These are phyloP conservation scores for Musa itinerans DNA, from an alignment of 176 grass and related monocot genomes.

Conservation along the genomic window DNA sequence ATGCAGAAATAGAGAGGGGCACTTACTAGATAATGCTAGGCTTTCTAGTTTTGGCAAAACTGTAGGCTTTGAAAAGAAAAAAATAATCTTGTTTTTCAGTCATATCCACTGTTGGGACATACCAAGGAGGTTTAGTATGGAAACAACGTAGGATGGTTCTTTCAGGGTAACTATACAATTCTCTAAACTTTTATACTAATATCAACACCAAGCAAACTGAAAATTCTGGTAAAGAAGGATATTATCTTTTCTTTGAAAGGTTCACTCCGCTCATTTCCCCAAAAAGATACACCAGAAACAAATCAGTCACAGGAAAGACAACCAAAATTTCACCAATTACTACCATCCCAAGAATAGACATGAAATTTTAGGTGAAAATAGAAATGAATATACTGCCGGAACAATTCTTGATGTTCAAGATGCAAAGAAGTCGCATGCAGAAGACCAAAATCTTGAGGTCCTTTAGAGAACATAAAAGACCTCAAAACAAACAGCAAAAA, in stretches of 20 bases:
- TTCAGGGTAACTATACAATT: neutral
- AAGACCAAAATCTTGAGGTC: neutral
- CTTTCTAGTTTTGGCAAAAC: neutral
- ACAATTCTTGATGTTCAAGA: neutral
- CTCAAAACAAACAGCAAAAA: neutral
- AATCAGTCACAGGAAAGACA: neutral
- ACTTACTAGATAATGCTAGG: neutral
- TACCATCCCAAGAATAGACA: neutral
- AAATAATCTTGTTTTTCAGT: no score
- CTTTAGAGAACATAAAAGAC: neutral
- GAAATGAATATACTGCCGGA: neutral
- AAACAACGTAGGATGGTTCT: neutral
- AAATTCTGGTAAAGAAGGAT: neutral
- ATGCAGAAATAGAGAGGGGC: neutral
- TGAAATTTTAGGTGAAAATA: neutral
- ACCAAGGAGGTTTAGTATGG: no score
- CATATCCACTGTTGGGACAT: no score
- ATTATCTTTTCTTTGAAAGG: neutral
- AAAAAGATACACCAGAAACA: neutral
- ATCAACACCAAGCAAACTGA: neutral
- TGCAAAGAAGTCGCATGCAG: neutral
- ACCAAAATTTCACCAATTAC: no score
- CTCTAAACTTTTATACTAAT: neutral
- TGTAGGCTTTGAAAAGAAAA: no score
- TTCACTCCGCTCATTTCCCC: neutral